Evolutionary conservation across 345 rosid species (phyloP).

Genomic region (Salix exigua): DNA sequence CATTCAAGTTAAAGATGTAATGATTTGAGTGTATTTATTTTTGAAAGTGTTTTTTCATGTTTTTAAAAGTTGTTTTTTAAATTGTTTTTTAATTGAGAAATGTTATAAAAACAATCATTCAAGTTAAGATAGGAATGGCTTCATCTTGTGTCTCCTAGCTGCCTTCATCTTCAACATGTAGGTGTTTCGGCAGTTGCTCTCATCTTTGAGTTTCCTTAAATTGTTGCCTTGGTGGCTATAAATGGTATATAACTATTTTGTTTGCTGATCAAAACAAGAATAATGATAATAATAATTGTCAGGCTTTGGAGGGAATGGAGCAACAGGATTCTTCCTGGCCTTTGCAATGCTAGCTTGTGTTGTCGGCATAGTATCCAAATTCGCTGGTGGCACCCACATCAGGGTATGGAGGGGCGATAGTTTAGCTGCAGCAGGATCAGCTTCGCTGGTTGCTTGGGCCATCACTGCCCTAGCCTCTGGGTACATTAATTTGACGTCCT

Average conservation of each 20-base stretch:
- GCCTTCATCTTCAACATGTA: too few species aligned
- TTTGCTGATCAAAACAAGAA: neutral
- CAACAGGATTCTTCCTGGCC: slow-evolving; percentile 67
- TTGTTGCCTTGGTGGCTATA: neutral
- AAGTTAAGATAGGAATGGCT: too few species aligned
- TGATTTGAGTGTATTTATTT: too few species aligned
- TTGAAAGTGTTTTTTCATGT: too few species aligned
- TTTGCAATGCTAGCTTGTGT: slow-evolving; percentile 61
- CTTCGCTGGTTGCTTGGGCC: slow-evolving; percentile 73
- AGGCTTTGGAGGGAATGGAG: slow-evolving; percentile 94
- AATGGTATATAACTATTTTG: neutral
- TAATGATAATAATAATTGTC: neutral
- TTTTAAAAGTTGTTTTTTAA: too few species aligned
- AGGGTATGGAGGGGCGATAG: slow-evolving; percentile 80
- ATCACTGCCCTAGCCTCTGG: slow-evolving; percentile 76
- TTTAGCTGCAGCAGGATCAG: slow-evolving; percentile 69
- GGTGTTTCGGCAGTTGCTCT: neutral
- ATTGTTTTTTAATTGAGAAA: too few species aligned
- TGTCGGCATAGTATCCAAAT: slow-evolving; percentile 63
- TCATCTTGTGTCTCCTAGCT: too few species aligned
- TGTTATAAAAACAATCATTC: too few species aligned
- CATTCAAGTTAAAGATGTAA: too few species aligned
- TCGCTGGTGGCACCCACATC: slow-evolving; percentile 67
- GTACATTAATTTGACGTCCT: slow-evolving; percentile 21
- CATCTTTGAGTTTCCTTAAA: neutral